These are phyloP conservation scores for Neofusicoccum ribis DNA, from an alignment of 2,329 filamentous ascomycete species.

Conservation along the genomic window DNA sequence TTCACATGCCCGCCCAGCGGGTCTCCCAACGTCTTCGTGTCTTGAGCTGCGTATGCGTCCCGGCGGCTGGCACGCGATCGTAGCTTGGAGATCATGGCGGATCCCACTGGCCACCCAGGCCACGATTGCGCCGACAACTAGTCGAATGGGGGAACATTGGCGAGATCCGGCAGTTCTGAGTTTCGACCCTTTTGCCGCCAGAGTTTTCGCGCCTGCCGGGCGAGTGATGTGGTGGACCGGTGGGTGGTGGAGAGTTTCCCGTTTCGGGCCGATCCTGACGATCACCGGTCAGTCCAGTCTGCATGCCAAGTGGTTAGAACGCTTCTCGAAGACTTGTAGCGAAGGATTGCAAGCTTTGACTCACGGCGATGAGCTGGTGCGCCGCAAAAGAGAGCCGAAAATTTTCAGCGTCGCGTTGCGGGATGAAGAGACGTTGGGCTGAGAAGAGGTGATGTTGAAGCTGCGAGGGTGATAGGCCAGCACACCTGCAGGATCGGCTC, in stretches of 20 bases:
- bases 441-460: slow-evolving; percentile 1
- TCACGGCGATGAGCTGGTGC: not conserved
- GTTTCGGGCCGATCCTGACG: slow-evolving; percentile 14
- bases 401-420: not conserved
- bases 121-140: slow-evolving; percentile 18
- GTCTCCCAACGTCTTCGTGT: not conserved
- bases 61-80: not conserved
- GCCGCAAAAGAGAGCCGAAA: not conserved
- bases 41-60: too few relatives aligned
- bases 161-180: slow-evolving; percentile 16
- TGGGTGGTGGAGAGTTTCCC: slow-evolving; percentile 10
- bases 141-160: slow-evolving; percentile 11
- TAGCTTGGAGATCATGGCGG: not conserved
- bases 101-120: slow-evolving; percentile 19
- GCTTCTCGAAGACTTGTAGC: not conserved
- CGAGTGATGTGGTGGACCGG: slow-evolving; percentile 1
- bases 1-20: not conserved
- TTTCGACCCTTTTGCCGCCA: slow-evolving; percentile 6
- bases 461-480: not conserved
- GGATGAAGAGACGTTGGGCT: not conserved
- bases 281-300: slow-evolving; percentile 12
- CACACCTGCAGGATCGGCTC: slow-evolving; percentile 2
- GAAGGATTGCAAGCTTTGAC: not conserved
- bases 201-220: not conserved
- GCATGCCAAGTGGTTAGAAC: slow-evolving; percentile 7